A percentile compares a stretch with the other conserved stretches of the same genome.
Conservation (phyloP, 495 filamentous ascomycete genomes). For the Hypoxylon fuscum region DNA sequence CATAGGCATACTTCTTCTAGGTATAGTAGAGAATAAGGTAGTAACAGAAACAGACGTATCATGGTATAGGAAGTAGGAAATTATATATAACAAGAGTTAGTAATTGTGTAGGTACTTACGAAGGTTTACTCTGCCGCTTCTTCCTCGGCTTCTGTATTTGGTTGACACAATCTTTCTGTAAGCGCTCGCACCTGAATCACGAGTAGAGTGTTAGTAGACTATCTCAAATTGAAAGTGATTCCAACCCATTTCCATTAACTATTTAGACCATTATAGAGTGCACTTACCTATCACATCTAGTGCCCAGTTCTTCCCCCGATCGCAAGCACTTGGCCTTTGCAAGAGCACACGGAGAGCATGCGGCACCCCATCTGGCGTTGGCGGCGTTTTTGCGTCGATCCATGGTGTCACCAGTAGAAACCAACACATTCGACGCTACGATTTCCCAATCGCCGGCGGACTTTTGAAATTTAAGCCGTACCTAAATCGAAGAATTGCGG, state of each 20-base stretch:
- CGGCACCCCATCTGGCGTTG: constrained; percentile 50
- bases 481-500: too few relatives aligned
- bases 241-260: not conserved
- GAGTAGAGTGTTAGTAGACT: constrained; percentile 21
- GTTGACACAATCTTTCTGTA: constrained; percentile 45
- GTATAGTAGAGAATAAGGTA: too few relatives aligned
- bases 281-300: constrained; percentile 45
- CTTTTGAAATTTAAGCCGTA: constrained; percentile 27
- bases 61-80: too few relatives aligned
- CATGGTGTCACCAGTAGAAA: constrained; percentile 6
- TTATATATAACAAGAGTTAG: not conserved
- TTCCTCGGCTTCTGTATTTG: constrained; percentile 48
- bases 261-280: constrained; percentile 4
- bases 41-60: too few relatives aligned
- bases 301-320: constrained; percentile 13
- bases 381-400: constrained; percentile 22
- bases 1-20: too few relatives aligned
- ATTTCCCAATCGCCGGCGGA: constrained; percentile 33
- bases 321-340: constrained; percentile 48
- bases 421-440: not conserved
- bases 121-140: constrained; percentile 47
- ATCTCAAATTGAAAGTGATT: too few relatives aligned
- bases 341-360: constrained; percentile 47
- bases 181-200: constrained; percentile 42
- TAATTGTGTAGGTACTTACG: constrained; percentile 48